Evolutionary conservation across 805 yeast species (phyloP).

Genomic region (Lipomyces oligophaga): DNA sequence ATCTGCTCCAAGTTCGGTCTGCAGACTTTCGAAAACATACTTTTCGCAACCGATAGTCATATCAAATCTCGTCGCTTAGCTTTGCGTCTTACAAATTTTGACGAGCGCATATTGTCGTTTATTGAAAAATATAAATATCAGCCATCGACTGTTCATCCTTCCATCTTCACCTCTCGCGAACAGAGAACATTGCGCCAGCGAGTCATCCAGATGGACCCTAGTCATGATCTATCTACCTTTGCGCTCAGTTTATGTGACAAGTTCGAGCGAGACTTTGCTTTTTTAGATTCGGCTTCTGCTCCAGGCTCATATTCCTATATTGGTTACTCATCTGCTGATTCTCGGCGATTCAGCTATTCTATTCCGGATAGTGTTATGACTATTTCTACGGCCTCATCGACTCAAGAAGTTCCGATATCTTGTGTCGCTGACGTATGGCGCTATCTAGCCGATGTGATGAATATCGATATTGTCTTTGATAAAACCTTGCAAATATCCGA

Average conservation of each 20-base stretch:
- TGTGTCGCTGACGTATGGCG: conserved; percentile 27
- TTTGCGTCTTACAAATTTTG: not conserved
- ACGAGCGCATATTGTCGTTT: not conserved
- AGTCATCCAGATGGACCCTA: conserved; percentile 1
- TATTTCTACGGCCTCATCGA: no score
- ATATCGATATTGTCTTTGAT: not conserved
- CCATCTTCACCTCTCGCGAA: not conserved
- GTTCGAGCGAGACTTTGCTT: conserved; percentile 6
- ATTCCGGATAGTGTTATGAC: conserved; percentile 11
- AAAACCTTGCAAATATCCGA: not conserved
- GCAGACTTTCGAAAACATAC: conserved; percentile 10
- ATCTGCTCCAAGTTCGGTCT: conserved; percentile 73
- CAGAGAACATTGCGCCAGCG: conserved; percentile 5
- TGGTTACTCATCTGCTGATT: conserved; percentile 42
- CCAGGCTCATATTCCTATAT: conserved; percentile 90
- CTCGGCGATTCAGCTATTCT: conserved; percentile 10
- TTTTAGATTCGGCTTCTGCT: conserved; percentile 71
- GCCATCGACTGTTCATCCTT: not conserved
- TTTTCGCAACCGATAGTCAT: conserved; percentile 5
- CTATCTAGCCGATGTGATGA: conserved; percentile 2
- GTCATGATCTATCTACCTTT: conserved; percentile 1
- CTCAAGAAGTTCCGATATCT: no score
- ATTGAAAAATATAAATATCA: not conserved
- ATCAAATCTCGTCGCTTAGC: not conserved
- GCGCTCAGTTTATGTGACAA: conserved; percentile 11